Conservation (phyloP, 352 stramenopile species). For the Pythium dissotocum region DNA sequence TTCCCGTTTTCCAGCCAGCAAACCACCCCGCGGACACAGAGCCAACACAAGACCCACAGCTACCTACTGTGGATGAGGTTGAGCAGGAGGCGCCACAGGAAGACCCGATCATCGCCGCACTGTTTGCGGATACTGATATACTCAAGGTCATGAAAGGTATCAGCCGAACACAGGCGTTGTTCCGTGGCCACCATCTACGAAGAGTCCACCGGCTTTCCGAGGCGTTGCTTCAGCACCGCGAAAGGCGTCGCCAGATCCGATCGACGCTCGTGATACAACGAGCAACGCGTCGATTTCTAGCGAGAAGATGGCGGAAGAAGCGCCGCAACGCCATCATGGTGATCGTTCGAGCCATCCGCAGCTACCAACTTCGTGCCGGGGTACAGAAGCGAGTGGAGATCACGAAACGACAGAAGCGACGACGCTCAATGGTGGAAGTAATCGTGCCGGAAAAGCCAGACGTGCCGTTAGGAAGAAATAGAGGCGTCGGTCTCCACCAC, state of each 20-base stretch:
- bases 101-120: background rate
- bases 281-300: constrained; percentile 19
- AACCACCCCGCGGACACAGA: background rate
- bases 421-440: constrained; percentile 4
- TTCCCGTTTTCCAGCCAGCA: background rate
- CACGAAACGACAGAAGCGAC: constrained; percentile 11
- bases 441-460: background rate
- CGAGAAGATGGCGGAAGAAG: constrained; percentile 7
- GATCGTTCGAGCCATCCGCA: constrained; percentile 21
- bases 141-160: constrained; percentile 33
- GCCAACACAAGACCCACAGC: background rate
- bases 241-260: background rate
- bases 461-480: background rate
- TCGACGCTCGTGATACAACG: constrained; percentile 28
- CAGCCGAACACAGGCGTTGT: constrained; percentile 27
- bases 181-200: constrained; percentile 30
- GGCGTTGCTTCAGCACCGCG: constrained; percentile 18
- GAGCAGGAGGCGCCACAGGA: background rate
- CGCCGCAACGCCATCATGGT: constrained; percentile 21
- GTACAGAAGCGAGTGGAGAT: constrained; percentile 10
- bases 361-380: constrained; percentile 15
- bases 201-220: constrained; percentile 30
- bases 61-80: background rate
- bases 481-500: constrained; percentile 9
- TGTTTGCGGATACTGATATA: constrained; percentile 18